Percentiles rank a stretch among this genome's conserved stretches.
Conservation (phyloP, 495 filamentous ascomycete genomes). For the Podospora tetraspora region DNA sequence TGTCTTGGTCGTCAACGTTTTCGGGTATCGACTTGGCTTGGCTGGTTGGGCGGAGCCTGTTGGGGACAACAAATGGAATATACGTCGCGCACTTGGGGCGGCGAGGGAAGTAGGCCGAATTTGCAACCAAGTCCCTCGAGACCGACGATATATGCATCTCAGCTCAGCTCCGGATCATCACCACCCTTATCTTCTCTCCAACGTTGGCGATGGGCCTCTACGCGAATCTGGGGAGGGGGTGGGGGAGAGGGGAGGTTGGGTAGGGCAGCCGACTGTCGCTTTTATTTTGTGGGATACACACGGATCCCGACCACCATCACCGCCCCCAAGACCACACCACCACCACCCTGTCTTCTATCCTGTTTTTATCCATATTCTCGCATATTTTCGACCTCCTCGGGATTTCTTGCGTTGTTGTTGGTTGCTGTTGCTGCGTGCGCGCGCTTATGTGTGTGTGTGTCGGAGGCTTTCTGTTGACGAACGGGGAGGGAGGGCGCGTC, state of each 20-base stretch:
- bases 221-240: not conserved
- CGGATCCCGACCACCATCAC: not conserved
- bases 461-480: not conserved
- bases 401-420: constrained; percentile 7
- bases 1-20: not conserved
- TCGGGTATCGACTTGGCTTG: not conserved
- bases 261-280: not conserved
- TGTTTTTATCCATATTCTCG: constrained; percentile 11
- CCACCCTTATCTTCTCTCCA: not conserved
- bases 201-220: not conserved
- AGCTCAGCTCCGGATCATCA: not conserved
- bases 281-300: not conserved
- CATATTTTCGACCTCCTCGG: constrained; percentile 14
- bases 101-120: not conserved
- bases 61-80: not conserved
- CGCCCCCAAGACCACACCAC: not conserved
- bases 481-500: constrained; percentile 4
- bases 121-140: not conserved
- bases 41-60: not conserved
- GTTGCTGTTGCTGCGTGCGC: not conserved
- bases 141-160: not conserved
- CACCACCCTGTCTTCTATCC: not conserved
- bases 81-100: not conserved
- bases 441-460: constrained; percentile 8
- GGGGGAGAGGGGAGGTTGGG: not conserved